phyloP scores from a whole-genome alignment of 192 early-diverging fungal species.

The Chytriomyces sp. region DNA sequence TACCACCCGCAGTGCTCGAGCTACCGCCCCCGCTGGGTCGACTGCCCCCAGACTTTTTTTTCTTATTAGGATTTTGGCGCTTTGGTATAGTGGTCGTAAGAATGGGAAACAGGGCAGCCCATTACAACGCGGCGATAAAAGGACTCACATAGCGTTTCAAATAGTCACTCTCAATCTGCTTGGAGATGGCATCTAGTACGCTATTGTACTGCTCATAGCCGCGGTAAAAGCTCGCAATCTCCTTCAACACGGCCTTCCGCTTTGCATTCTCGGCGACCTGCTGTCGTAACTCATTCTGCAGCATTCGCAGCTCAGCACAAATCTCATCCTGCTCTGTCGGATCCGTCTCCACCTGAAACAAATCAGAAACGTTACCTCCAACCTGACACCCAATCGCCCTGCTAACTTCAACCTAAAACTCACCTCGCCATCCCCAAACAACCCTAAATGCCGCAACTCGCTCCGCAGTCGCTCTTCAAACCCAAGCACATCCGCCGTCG shows the following conservation, averaged over 20 bases:
- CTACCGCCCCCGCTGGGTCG: neutral
- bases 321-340: conserved; percentile 54
- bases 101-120: neutral
- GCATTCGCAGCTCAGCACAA: conserved; percentile 53
- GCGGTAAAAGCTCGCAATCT: conserved; percentile 71
- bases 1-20: neutral
- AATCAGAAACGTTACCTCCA: neutral
- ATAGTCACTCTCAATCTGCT: conserved; percentile 86
- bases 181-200: conserved; percentile 85
- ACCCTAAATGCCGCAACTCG: conserved; percentile 81
- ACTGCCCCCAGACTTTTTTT: conserved; percentile 15
- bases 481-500: conserved; percentile 54
- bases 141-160: conserved; percentile 70
- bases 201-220: conserved; percentile 86
- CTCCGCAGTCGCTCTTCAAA: conserved; percentile 82
- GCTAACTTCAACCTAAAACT: neutral
- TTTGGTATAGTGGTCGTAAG: neutral
- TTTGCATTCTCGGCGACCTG: conserved; percentile 66
- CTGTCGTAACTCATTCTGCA: conserved; percentile 74
- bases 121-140: neutral
- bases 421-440: conserved; percentile 74
- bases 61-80: conserved; percentile 31
- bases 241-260: conserved; percentile 67
- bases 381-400: no score
- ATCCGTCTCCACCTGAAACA: neutral